A percentile compares a stretch with the other conserved stretches of the same genome.
Conservation (phyloP, 1,284 basidiomycete genomes). For the Leccinum proliferum region DNA sequence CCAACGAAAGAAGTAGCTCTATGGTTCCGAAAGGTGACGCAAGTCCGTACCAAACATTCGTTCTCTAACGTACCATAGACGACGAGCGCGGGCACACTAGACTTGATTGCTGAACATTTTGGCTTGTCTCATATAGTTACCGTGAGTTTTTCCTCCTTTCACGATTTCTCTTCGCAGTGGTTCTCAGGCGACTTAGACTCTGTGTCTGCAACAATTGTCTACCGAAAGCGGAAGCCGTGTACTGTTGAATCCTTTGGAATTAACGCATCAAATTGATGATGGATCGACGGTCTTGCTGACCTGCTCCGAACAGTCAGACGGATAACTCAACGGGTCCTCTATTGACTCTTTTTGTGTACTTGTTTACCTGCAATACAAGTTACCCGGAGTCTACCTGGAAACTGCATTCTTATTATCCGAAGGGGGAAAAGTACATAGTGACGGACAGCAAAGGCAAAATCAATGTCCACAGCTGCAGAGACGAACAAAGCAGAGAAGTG, state of each 20-base stretch:
- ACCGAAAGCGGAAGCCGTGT: conserved; percentile 15
- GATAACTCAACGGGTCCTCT: not conserved
- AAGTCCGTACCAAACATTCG: conserved; percentile 1
- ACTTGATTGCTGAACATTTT: too few relatives aligned
- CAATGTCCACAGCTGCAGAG: conserved; percentile 3
- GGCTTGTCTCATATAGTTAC: too few relatives aligned
- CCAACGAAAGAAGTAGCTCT: conserved; percentile 36
- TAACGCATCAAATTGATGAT: conserved; percentile 40
- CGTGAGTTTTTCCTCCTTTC: too few relatives aligned
- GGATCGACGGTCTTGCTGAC: conserved; percentile 32
- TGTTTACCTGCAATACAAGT: not conserved
- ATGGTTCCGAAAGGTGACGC: conserved; percentile 61
- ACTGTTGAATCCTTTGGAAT: conserved; percentile 37
- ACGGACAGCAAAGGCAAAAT: conserved; percentile 8
- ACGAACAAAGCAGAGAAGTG: not conserved
- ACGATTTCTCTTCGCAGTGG: not conserved
- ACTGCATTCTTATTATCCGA: conserved; percentile 15
- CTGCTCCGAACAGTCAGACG: conserved; percentile 1
- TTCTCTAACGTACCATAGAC: conserved; percentile 30
- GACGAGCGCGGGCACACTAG: conserved; percentile 28
- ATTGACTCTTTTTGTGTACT: not conserved
- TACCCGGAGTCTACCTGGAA: conserved; percentile 2
- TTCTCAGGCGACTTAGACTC: conserved; percentile 22
- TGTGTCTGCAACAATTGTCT: conserved; percentile 27
- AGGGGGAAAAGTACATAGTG: conserved; percentile 16